Conservation (phyloP, 305 asterid genomes). For the Fraxinus sp. region DNA sequence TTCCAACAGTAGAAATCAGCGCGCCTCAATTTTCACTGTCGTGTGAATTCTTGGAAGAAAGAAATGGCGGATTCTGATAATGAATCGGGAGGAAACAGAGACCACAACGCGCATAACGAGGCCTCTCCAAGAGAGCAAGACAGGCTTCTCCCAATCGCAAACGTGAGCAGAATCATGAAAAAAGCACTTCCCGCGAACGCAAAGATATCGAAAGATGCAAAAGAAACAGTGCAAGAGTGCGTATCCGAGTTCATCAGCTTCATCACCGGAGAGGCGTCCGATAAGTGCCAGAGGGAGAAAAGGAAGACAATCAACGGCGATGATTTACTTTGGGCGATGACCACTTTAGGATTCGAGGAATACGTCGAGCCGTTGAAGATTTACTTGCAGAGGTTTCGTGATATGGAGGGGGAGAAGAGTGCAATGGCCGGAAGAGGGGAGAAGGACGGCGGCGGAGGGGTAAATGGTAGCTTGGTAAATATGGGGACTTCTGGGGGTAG, state of each 20-base stretch:
- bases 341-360: constrained; percentile 81
- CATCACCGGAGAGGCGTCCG: constrained; percentile 89
- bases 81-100: constrained; percentile 69
- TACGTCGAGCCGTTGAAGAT: constrained; percentile 75
- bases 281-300: constrained; percentile 84
- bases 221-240: constrained; percentile 88
- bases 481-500: constrained; percentile 39
- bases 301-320: constrained; percentile 91
- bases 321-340: constrained; percentile 85
- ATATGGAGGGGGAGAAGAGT: constrained; percentile 74
- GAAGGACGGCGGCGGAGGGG: constrained; percentile 25
- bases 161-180: constrained; percentile 85
- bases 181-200: constrained; percentile 86
- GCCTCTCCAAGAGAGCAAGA: constrained; percentile 70
- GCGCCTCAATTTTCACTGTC: no score
- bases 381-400: constrained; percentile 81
- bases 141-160: constrained; percentile 81
- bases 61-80: constrained; percentile 84
- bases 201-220: constrained; percentile 80
- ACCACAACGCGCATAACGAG: constrained; percentile 40
- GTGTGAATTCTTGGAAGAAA: neutral
- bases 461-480: constrained; percentile 39
- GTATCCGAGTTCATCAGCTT: constrained; percentile 90
- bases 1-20: neutral
- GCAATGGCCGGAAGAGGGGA: constrained; percentile 58